Evolutionary conservation across 345 rosid species (phyloP), one percentile per base, ranked within the genome.

Genomic region (Ceriops decandra): DNA sequence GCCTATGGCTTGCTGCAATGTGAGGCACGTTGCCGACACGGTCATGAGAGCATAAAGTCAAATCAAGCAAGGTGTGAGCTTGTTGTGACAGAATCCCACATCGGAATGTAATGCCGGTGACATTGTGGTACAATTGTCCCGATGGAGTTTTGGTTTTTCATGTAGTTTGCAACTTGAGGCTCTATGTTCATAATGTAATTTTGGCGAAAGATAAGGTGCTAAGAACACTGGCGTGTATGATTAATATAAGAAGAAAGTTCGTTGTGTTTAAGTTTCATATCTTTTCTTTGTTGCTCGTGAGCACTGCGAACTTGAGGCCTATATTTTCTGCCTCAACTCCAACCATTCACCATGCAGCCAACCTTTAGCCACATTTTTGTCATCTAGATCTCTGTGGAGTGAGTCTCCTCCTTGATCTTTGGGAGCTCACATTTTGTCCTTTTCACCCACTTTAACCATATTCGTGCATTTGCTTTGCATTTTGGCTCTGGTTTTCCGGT

Each of bases 201-300:
- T 74, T 72, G 42, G 60, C 51, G 24, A 72, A 57, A 70, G 62
- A 36, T 30, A 46, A 32, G 47, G 35, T 32, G 20, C 36, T 27
- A 61, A 68, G 66, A 79, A 63, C 30, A 57, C 68, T 69, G 75
- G 72, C 62, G 24, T 62, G 62, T 72, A 63, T 52, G 21, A 60
- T 64, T 19, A 6, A 7, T 24, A 16, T 32, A 15, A 49, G 59
- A 26, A 53, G 16, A 9, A n/a, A 35, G 24, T 0, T 7, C 36
- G 36, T 33, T 33, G 1, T 33, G 10, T 7, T 42, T 47, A 58
- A 24, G 66, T 72, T 66, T 51, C 30, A 28, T 7, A 30, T 8
- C 1, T 24, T 5, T 20, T 54, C 24, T 38, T 24, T 38, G 54
- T 27, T 32, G 22, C 63, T 22, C 16, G 35, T 47, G 17, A 42